Evolutionary conservation across 495 filamentous ascomycete genomes (phyloP).

Genomic region (Podospora bellae-mahoneyi): DNA sequence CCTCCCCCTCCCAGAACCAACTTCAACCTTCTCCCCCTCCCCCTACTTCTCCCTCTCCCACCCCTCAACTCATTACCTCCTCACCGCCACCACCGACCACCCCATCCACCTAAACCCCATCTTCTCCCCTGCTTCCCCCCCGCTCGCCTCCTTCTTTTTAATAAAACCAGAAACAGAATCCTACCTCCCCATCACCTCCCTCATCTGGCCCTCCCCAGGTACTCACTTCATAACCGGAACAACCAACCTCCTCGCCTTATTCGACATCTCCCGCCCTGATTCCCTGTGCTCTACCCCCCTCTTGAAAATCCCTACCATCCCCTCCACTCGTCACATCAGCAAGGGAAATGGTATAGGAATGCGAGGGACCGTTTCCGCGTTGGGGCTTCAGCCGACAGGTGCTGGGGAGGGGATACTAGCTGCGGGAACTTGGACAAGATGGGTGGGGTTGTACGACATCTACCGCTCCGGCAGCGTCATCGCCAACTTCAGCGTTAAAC

Average conservation of each 20-base stretch:
- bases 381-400: slow-evolving; percentile 42
- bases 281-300: slow-evolving; percentile 51
- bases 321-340: slow-evolving; percentile 65
- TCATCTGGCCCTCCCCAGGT: slow-evolving; percentile 63
- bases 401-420: slow-evolving; percentile 53
- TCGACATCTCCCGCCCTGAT: slow-evolving; percentile 69
- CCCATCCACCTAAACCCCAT: slow-evolving; percentile 66
- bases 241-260: slow-evolving; percentile 68
- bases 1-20: slow-evolving; percentile 61
- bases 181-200: slow-evolving; percentile 70
- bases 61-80: slow-evolving; percentile 62
- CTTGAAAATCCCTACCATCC: slow-evolving; percentile 63
- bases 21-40: slow-evolving; percentile 66
- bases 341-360: slow-evolving; percentile 73
- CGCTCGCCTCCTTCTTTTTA: slow-evolving; percentile 63
- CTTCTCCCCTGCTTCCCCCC: slow-evolving; percentile 27
- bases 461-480: slow-evolving; percentile 60
- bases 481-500: slow-evolving; percentile 58
- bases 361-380: slow-evolving; percentile 74
- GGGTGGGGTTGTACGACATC: slow-evolving; percentile 72
- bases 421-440: slow-evolving; percentile 76
- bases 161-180: slow-evolving; percentile 72
- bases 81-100: slow-evolving; percentile 64
- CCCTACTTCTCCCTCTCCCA: slow-evolving; percentile 65
- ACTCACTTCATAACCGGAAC: slow-evolving; percentile 68